Conservation (phyloP, 2,329 filamentous ascomycete species). For the Penicillium sp. region DNA sequence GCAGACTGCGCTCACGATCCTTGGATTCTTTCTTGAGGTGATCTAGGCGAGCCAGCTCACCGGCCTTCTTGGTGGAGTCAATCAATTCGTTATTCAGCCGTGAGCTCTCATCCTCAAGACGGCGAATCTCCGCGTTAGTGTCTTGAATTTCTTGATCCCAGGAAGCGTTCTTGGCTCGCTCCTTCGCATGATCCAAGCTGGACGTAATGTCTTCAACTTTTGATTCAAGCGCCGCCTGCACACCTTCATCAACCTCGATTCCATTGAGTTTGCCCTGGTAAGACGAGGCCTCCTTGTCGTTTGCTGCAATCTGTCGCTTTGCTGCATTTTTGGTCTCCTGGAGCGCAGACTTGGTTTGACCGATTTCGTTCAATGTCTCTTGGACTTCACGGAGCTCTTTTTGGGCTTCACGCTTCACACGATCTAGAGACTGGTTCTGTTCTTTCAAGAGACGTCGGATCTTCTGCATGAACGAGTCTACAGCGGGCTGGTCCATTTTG, state of each 20-base stretch:
- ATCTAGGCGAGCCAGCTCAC: constrained; percentile 81
- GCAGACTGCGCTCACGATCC: constrained; percentile 71
- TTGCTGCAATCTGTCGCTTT: constrained; percentile 69
- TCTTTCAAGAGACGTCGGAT: constrained; percentile 74
- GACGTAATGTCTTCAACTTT: constrained; percentile 69
- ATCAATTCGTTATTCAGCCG: constrained; percentile 77
- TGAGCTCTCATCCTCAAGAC: constrained; percentile 71
- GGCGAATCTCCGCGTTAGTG: constrained; percentile 65
- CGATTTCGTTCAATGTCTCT: constrained; percentile 68
- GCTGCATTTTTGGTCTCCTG: constrained; percentile 74
- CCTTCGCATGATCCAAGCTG: constrained; percentile 62
- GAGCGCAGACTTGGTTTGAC: constrained; percentile 70
- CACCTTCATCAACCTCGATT: constrained; percentile 85
- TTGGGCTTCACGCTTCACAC: constrained; percentile 70
- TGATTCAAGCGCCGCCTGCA: constrained; percentile 73
- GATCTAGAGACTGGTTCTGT: constrained; percentile 76
- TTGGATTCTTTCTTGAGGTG: constrained; percentile 77
- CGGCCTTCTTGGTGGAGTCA: constrained; percentile 76
- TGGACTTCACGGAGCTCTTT: constrained; percentile 76
- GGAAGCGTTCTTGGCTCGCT: constrained; percentile 62
- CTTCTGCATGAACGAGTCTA: constrained; percentile 74
- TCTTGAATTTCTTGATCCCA: constrained; percentile 72
- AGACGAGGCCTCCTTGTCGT: constrained; percentile 68
- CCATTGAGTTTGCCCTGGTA: constrained; percentile 69
- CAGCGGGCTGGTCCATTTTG: constrained; percentile 71